phyloP scores from a whole-genome alignment of 2,329 filamentous ascomycete genomes.

The Elsinoe batatas region DNA sequence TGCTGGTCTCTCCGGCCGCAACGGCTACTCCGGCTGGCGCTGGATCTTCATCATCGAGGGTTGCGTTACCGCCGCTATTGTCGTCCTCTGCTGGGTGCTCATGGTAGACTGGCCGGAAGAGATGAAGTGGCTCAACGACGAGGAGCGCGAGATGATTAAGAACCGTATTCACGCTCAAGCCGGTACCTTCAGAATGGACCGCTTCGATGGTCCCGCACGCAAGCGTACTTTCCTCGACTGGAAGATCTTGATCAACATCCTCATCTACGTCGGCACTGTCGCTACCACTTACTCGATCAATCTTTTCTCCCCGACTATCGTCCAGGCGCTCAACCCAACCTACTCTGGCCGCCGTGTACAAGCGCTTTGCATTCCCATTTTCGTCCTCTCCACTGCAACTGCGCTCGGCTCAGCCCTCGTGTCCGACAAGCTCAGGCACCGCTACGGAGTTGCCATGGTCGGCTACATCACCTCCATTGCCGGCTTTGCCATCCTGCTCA shows the following conservation, averaged over 20 bases:
- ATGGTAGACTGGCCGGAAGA: conserved; percentile 27
- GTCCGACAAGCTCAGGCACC: conserved; percentile 29
- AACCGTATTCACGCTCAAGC: conserved; percentile 33
- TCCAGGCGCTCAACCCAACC: conserved; percentile 26
- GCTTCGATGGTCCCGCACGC: conserved; percentile 25
- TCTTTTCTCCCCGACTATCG: conserved; percentile 42
- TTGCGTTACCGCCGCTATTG: conserved; percentile 24
- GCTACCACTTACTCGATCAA: conserved; percentile 30
- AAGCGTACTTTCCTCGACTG: conserved; percentile 25
- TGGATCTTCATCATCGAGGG: conserved; percentile 27
- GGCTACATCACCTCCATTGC: conserved; percentile 18
- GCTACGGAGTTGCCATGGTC: conserved; percentile 22
- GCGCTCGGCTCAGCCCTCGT: conserved; percentile 23
- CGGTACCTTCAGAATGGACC: conserved; percentile 24
- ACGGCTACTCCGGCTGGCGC: conserved; percentile 24
- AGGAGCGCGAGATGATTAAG: conserved; percentile 21
- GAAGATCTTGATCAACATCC: conserved; percentile 27
- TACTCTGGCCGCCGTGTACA: conserved; percentile 20
- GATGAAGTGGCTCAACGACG: conserved; percentile 25
- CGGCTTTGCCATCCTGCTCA: conserved; percentile 27
- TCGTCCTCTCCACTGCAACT: conserved; percentile 25
- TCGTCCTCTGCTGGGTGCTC: conserved; percentile 23
- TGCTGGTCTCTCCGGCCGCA: conserved; percentile 22
- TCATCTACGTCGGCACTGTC: conserved; percentile 25
- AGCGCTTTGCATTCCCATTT: conserved; percentile 24